These are phyloP conservation scores for Rhizophagus sp. DNA, from an alignment of 192 early-diverging fungal species.

Conservation along the genomic window DNA sequence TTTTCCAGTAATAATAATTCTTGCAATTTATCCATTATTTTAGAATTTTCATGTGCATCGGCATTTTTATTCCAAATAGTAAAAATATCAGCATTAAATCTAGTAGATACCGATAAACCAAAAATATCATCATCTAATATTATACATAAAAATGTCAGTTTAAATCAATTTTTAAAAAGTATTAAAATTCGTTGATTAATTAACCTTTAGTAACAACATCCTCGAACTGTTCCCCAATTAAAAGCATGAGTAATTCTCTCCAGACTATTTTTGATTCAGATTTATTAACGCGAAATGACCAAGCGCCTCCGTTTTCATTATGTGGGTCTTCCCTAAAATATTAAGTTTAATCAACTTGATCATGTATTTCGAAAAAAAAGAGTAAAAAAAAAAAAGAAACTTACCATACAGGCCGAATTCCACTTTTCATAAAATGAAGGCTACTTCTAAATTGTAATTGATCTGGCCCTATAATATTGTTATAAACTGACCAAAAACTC, in stretches of 20 bases:
- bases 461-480: slow-evolving; percentile 52
- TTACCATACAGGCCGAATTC: slow-evolving; percentile 48
- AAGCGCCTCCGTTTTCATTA: slow-evolving; percentile 54
- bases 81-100: slow-evolving; percentile 52
- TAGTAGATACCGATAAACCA: slow-evolving; percentile 47
- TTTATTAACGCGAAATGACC: slow-evolving; percentile 51
- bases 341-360: background rate
- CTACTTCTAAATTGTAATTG: slow-evolving; percentile 38
- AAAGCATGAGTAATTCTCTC: slow-evolving; percentile 51
- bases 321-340: slow-evolving; percentile 43
- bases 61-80: slow-evolving; percentile 53
- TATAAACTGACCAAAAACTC: slow-evolving; percentile 52
- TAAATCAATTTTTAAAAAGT: background rate
- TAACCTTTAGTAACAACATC: slow-evolving; percentile 46
- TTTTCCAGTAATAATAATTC: slow-evolving; percentile 32
- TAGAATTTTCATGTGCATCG: slow-evolving; percentile 34
- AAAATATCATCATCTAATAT: slow-evolving; percentile 47
- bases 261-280: slow-evolving; percentile 45
- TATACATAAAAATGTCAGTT: background rate
- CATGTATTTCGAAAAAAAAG: background rate
- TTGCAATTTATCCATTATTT: slow-evolving; percentile 44
- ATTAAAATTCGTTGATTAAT: background rate
- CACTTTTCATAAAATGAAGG: slow-evolving; percentile 54
- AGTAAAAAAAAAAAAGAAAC: background rate
- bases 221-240: slow-evolving; percentile 54